Evolutionary conservation across 768 basidiomycete genomes (phyloP), one percentile per base, ranked within the genome.

Genomic region (Podaxis sp.): DNA sequence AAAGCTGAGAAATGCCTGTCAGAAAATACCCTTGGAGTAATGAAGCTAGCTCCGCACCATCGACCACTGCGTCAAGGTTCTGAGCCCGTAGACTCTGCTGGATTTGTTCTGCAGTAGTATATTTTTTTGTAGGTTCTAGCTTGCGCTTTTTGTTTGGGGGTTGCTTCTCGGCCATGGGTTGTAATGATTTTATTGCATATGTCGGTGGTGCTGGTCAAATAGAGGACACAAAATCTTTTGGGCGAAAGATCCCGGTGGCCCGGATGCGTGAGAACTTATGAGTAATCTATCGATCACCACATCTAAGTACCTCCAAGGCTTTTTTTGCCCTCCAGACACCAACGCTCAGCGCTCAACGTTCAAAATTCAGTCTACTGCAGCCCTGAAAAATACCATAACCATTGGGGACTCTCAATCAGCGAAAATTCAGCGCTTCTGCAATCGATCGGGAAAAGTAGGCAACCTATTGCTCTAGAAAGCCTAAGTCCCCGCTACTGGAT

Each of bases 1-100:
- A 91, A 72, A 62, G 73, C 82, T 82, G 40, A 38, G 55, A 58
- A 60, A 60, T 30, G 62, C 38, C 33, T 33, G 59, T 62, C 67
- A 53, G 54, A 66, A 62, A 64, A 6, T 5, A 50, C 36, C 12
- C 33, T 37, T 56, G 15, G 17, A 3, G 37, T n/a, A 12, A 58
- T 30, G 7, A 44, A 50, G 56, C 20, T 30, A 22, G 20, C 36
- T 36, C 54, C 65, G 26, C 36, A 79, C 80, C 72, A 69, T 75
- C 67, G 1, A 66, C 70, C 30, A 79, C 55, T 30, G 59, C 67
- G 8, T 77, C 77, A 26, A 70, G 67, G 63, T 71, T 74, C 44
- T 77, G 75, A 20, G 71, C 60, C 11, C 66, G 69, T 49, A 82
- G 66, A 33, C 70, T 70, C 6, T 70, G 65, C 40, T 70, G 71